These are phyloP conservation scores for Scytalidium lignicola DNA, from an alignment of 2,329 filamentous ascomycete genomes.

Conservation along the genomic window DNA sequence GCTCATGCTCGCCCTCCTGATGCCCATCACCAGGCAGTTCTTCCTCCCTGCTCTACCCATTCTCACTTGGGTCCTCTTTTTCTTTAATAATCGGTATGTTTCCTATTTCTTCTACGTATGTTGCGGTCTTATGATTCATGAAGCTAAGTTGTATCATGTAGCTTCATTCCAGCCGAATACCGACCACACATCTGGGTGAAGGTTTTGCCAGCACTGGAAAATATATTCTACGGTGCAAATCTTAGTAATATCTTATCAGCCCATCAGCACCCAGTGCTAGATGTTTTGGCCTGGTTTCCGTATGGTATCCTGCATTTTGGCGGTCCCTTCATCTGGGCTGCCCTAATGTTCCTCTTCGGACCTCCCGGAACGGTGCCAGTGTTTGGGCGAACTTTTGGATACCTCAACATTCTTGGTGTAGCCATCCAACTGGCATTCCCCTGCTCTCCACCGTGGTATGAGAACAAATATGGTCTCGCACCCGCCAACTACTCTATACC, in stretches of 20 bases:
- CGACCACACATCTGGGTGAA: conserved; percentile 93
- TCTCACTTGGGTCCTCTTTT: conserved; percentile 82
- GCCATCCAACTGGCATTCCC: conserved; percentile 86
- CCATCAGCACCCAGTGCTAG: conserved; percentile 76
- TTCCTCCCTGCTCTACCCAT: conserved; percentile 83
- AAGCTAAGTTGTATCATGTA: conserved; percentile 31
- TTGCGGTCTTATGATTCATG: neutral
- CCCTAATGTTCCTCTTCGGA: conserved; percentile 80
- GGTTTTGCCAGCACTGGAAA: conserved; percentile 88
- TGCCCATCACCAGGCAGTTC: conserved; percentile 86
- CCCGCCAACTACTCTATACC: conserved; percentile 90
- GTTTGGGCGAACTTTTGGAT: conserved; percentile 84
- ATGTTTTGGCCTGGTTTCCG: conserved; percentile 87
- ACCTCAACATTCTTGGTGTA: conserved; percentile 85
- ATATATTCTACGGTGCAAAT: conserved; percentile 93
- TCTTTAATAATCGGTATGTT: conserved; percentile 72
- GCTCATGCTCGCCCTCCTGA: conserved; percentile 64
- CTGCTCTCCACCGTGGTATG: conserved; percentile 95
- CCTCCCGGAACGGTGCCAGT: conserved; percentile 80
- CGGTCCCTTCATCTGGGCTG: conserved; percentile 72
- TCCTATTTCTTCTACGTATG: neutral
- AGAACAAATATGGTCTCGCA: conserved; percentile 84
- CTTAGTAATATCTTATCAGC: conserved; percentile 92
- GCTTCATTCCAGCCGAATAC: conserved; percentile 85
- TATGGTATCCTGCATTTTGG: conserved; percentile 91